These are phyloP conservation scores for Ilex paraguariensis DNA, from an alignment of 305 asterid genomes.

Conservation along the genomic window DNA sequence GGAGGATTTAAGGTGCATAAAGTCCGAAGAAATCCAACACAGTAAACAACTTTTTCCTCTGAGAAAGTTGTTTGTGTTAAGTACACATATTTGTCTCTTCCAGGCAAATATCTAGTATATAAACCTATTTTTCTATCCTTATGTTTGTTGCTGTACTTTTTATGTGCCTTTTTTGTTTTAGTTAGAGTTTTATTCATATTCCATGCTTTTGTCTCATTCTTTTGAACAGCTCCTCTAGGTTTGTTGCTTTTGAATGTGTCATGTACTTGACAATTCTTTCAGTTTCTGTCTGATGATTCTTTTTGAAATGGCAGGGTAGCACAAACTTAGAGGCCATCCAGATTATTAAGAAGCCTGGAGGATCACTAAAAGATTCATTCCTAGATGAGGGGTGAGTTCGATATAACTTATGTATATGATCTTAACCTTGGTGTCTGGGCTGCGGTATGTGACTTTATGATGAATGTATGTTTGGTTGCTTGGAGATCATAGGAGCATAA, in stretches of 20 bases:
- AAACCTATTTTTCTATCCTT: not conserved
- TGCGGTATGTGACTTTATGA: no score
- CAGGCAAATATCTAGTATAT: no score
- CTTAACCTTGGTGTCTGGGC: not conserved
- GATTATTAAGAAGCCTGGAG: constrained; percentile 90
- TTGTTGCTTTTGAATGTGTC: not conserved
- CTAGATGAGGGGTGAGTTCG: constrained; percentile 71
- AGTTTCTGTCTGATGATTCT: not conserved
- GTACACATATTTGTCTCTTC: not conserved
- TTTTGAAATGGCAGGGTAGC: constrained; percentile 60
- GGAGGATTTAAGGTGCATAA: not conserved
- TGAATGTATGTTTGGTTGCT: no score
- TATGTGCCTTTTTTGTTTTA: not conserved
- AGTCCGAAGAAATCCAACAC: no score
- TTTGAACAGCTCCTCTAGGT: not conserved
- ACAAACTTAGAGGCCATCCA: constrained; percentile 88
- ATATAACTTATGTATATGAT: not conserved
- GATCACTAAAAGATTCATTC: constrained; percentile 78
- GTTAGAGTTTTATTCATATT: no score
- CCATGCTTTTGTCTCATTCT: no score
- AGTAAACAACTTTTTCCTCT: no score
- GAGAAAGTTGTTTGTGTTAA: not conserved
- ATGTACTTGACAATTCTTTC: constrained; percentile 5
- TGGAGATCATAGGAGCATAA: no score
- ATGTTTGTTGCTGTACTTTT: not conserved